phyloP scores from a whole-genome alignment of 805 yeast genomes.

The Yueomyces sp. region DNA sequence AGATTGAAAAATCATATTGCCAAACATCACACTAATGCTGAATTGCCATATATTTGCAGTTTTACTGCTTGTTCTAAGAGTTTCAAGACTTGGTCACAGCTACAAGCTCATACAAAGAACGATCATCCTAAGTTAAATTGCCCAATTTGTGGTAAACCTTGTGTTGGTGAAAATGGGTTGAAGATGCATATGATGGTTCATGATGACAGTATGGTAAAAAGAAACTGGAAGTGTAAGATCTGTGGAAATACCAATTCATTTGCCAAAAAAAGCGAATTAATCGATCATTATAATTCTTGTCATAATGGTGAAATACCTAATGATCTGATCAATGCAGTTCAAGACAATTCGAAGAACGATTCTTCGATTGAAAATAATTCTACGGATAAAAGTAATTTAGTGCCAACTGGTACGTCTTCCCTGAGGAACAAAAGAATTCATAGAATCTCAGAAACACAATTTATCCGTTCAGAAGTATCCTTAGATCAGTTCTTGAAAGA shows the following conservation, averaged over 20 bases:
- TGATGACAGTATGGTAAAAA: slow-evolving; percentile 36
- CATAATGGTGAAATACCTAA: slow-evolving; percentile 10
- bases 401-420: neutral
- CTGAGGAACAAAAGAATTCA: neutral
- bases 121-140: slow-evolving; percentile 65
- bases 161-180: slow-evolving; percentile 61
- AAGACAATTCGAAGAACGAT: neutral
- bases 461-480: slow-evolving; percentile 13
- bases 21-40: slow-evolving; percentile 37
- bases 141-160: slow-evolving; percentile 49
- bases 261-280: slow-evolving; percentile 41
- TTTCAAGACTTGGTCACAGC: slow-evolving; percentile 61
- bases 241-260: slow-evolving; percentile 34
- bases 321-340: neutral
- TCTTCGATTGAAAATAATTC: neutral
- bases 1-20: slow-evolving; percentile 52
- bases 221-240: slow-evolving; percentile 52
- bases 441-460: slow-evolving; percentile 6
- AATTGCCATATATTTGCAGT: slow-evolving; percentile 39
- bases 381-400: neutral
- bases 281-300: slow-evolving; percentile 43
- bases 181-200: slow-evolving; percentile 65
- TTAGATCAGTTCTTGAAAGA: slow-evolving; percentile 15
- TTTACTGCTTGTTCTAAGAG: slow-evolving; percentile 44
- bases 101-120: slow-evolving; percentile 55